Conservation (phyloP, 345 rosid genomes). For the Balakata baccata region DNA sequence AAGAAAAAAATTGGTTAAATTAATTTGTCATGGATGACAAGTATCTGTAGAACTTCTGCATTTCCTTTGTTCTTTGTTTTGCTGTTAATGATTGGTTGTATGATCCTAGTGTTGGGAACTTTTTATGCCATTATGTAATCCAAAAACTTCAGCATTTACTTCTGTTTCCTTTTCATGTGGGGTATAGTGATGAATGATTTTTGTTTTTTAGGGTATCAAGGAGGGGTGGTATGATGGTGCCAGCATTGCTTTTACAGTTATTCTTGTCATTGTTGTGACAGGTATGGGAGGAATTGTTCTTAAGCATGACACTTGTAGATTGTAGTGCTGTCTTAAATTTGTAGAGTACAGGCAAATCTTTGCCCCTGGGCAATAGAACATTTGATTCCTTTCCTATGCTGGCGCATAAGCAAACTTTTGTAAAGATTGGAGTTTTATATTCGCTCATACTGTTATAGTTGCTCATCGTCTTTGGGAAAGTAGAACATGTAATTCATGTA, state of each 20-base stretch:
- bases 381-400: no score
- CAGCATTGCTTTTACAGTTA: slow-evolving; percentile 94
- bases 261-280: slow-evolving; percentile 91
- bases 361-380: no score
- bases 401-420: no score
- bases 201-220: slow-evolving; percentile 53
- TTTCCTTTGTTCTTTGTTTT: not conserved
- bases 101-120: not conserved
- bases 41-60: no score
- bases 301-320: not conserved
- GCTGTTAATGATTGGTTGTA: not conserved
- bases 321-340: not conserved
- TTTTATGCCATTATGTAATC: not conserved
- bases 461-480: no score
- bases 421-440: no score
- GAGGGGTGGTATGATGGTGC: slow-evolving; percentile 99
- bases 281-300: slow-evolving; percentile 41
- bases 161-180: not conserved
- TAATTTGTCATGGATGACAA: not conserved
- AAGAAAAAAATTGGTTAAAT: not conserved
- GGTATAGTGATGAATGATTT: no score
- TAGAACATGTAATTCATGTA: no score
- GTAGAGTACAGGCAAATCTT: not conserved
- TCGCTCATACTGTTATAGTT: no score
- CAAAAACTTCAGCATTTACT: not conserved